Conservation (phyloP, 2,329 filamentous ascomycete genomes). For the Fusarium denticulatum region DNA sequence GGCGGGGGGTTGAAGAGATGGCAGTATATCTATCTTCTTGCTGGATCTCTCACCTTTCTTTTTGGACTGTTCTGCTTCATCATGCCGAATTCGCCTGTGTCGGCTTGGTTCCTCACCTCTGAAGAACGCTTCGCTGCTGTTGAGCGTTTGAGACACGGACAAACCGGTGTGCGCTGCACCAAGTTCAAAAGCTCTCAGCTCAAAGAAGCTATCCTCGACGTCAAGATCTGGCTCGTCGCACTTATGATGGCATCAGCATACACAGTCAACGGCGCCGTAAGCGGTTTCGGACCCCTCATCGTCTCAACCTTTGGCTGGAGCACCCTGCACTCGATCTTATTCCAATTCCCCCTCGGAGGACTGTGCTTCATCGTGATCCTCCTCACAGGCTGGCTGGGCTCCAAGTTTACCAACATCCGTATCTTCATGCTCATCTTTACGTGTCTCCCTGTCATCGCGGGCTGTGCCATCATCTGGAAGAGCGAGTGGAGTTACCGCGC, state of each 20-base stretch:
- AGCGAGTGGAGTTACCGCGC: conserved; percentile 71
- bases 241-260: conserved; percentile 78
- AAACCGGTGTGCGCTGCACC: conserved; percentile 71
- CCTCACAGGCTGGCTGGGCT: conserved; percentile 71
- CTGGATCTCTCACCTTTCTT: conserved; percentile 69
- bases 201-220: conserved; percentile 65
- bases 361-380: conserved; percentile 75
- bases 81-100: conserved; percentile 72
- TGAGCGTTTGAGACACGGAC: conserved; percentile 68
- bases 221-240: conserved; percentile 71
- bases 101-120: conserved; percentile 73
- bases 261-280: conserved; percentile 76
- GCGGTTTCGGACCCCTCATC: conserved; percentile 76
- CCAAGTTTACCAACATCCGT: conserved; percentile 69
- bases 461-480: conserved; percentile 80
- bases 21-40: conserved; percentile 78
- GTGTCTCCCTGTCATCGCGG: conserved; percentile 78
- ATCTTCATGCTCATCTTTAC: conserved; percentile 72
- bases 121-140: conserved; percentile 73
- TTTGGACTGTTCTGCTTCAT: conserved; percentile 73
- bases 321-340: conserved; percentile 72
- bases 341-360: conserved; percentile 78
- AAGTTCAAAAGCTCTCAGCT: conserved; percentile 69
- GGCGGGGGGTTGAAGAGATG: conserved; percentile 66
- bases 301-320: conserved; percentile 76